phyloP scores from a whole-genome alignment of 441 rosid species.

The Eutrema salsugineum region DNA sequence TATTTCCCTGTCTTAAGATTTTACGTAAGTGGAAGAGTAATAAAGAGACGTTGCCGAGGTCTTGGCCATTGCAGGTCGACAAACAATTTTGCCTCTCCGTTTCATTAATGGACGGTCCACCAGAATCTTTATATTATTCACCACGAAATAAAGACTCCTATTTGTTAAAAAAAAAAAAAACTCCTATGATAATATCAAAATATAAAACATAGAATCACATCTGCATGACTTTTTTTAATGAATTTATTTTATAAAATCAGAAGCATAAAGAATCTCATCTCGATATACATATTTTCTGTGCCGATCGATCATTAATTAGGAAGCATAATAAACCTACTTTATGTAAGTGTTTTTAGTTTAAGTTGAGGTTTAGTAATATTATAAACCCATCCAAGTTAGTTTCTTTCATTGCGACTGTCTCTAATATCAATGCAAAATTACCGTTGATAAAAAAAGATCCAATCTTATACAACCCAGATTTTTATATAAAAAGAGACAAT shows the following conservation, averaged over 20 bases:
- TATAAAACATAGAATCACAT: constrained; percentile 20
- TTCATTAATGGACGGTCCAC: constrained; percentile 35
- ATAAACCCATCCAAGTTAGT: background rate
- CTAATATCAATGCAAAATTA: background rate
- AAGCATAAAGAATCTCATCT: constrained; percentile 20
- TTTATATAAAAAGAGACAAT: background rate
- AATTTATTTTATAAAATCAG: background rate
- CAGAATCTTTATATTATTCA: constrained; percentile 18
- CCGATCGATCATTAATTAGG: constrained; percentile 4
- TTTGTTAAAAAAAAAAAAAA: no score
- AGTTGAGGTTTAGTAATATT: background rate
- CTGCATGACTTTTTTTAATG: background rate
- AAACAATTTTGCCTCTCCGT: constrained; percentile 36
- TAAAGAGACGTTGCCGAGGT: constrained; percentile 17
- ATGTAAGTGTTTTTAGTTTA: background rate
- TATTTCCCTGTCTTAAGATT: constrained; percentile 1
- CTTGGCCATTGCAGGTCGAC: constrained; percentile 33
- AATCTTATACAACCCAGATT: background rate
- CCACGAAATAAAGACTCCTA: background rate
- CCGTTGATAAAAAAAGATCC: background rate
- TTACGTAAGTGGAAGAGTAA: constrained; percentile 21
- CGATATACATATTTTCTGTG: background rate
- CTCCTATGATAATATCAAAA: constrained; percentile 16
- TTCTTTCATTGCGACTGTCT: background rate
- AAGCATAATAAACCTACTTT: background rate